phyloP scores from a whole-genome alignment of 2,329 filamentous ascomycete species.

The Botrytis deweyae region DNA sequence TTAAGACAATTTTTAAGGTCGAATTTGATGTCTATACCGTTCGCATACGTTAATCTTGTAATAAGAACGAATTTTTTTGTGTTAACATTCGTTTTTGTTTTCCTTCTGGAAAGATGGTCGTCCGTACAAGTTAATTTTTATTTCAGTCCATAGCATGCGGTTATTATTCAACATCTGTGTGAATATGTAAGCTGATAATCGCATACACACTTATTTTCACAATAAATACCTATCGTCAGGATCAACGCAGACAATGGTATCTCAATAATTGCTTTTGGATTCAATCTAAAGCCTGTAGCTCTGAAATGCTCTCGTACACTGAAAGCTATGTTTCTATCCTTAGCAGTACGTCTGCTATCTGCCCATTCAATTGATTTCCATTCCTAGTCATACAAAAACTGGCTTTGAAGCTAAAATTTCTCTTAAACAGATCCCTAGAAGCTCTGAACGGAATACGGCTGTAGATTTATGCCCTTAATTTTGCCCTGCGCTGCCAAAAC shows the following conservation, averaged over 20 bases:
- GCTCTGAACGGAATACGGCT: constrained; percentile 4
- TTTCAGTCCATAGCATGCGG: too few species aligned
- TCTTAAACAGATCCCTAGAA: not conserved
- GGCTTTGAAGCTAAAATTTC: not conserved
- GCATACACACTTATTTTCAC: not conserved
- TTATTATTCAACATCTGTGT: not conserved
- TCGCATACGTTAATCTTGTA: not conserved
- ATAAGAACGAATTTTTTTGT: accelerated
- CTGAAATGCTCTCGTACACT: not conserved
- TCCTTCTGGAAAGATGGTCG: not conserved
- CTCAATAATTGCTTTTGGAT: not conserved
- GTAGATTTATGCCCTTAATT: not conserved
- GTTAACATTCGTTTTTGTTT: not conserved
- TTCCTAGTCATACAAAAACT: not conserved
- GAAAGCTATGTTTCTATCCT: not conserved
- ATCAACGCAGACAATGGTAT: not conserved
- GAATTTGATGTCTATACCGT: not conserved
- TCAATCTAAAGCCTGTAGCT: not conserved
- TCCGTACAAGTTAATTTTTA: not conserved
- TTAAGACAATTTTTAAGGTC: not conserved
- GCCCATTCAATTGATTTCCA: not conserved
- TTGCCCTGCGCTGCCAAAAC: constrained; percentile 8
- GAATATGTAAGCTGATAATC: not conserved
- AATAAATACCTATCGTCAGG: not conserved
- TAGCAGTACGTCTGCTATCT: not conserved